Conservation (phyloP, 2,329 filamentous ascomycete genomes). For the Pseudogymnoascus sp. region DNA sequence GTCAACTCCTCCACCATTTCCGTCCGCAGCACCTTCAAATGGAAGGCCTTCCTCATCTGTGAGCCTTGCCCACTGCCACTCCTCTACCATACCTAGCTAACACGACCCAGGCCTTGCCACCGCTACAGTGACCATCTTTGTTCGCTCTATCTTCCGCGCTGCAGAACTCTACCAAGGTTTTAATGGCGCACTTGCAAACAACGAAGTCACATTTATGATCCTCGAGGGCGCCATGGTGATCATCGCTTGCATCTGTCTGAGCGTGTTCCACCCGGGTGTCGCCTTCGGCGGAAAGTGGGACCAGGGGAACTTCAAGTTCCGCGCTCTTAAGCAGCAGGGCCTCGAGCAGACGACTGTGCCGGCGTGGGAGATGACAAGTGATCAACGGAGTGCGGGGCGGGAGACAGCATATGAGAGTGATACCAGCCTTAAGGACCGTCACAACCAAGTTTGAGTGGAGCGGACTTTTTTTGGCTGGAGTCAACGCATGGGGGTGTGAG, state of each 20-base stretch:
- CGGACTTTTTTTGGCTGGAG: neutral
- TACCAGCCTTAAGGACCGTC: neutral
- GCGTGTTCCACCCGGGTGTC: slow-evolving; percentile 29
- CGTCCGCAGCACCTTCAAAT: slow-evolving; percentile 1
- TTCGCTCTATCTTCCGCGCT: slow-evolving; percentile 52
- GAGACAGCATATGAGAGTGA: neutral
- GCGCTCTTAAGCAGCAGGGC: neutral
- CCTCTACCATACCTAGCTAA: neutral
- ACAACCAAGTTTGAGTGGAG: neutral
- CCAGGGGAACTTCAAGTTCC: slow-evolving; percentile 3
- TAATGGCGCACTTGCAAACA: slow-evolving; percentile 40
- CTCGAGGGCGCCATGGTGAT: slow-evolving; percentile 38
- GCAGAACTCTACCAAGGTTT: slow-evolving; percentile 53
- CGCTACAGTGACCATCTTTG: slow-evolving; percentile 49
- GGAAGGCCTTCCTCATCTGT: slow-evolving; percentile 5
- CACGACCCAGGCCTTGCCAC: slow-evolving; percentile 31
- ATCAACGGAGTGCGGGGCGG: neutral
- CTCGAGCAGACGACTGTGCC: neutral
- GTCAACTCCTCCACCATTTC: neutral
- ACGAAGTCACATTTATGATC: slow-evolving; percentile 40
- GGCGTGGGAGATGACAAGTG: neutral
- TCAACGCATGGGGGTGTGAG: neutral
- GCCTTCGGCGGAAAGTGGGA: slow-evolving; percentile 18
- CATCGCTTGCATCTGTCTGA: slow-evolving; percentile 26
- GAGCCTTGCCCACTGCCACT: neutral